Base-by-base conservation (phyloP, 2,329 filamentous ascomycete genomes). In the Ophiobolus disseminans region DNA sequence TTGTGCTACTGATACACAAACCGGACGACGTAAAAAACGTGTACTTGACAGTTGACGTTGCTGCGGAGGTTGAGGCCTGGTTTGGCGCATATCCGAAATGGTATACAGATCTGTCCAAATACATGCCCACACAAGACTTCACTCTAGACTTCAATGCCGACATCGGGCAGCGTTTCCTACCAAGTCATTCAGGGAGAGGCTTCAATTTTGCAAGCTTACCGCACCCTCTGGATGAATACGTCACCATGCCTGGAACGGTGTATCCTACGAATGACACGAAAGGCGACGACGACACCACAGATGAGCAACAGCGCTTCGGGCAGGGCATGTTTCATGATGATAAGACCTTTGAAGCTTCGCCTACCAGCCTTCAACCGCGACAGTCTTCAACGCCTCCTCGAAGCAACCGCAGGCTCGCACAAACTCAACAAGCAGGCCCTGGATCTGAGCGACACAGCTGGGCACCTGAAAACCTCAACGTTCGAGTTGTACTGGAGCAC, bases 1-100 rank as follows among this genome's bases (percentile, higher is more conserved):
- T 81, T 55, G 77, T 78, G 13, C 73, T 81, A 66, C 61, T 81
- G 5, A 65, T 81, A 8, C 73, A 77, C 41, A 79, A 78, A 48
- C 76, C 75, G 5, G 60, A 70, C 6, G 60, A 70, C n/a, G 63
- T 73, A 19, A 73, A 72, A 47, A 68, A 71, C 4, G 56, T 79
- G 9, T 64, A 58, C 36, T 64, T 80, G 43, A 69, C 65, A 2
- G 62, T 80, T 8, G 73, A 78, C 13, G 70, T 80, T 20, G 70
- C 78, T 13, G 75, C 77, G 0, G 67, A 73, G 2, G 64, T 80
- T 9, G 71, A 74, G 38, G 57, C 67, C 4, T 74, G 73, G 66
- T 71, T 70, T 43, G 74, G 76, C 2, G 65, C 55, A 7, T 79
- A 77, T 53, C 76, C 77, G 2, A 60, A 61, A 14, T 74, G 71